Evolutionary conservation across 2,329 filamentous ascomycete species (phyloP).

Genomic region (Neonectria hederae): DNA sequence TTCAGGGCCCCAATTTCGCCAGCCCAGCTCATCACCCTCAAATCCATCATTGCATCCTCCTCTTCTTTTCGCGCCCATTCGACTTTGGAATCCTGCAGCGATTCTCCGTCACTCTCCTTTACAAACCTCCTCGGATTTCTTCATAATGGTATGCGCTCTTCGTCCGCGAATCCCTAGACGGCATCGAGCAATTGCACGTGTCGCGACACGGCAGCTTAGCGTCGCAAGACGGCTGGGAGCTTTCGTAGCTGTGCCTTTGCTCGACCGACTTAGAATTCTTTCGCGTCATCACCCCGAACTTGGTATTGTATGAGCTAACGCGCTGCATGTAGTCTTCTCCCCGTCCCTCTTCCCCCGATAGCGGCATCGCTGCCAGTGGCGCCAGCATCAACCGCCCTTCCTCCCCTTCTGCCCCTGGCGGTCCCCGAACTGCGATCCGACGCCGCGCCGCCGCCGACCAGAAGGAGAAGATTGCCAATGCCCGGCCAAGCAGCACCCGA

Average conservation of each 20-base stretch:
- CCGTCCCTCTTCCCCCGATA: slow-evolving; percentile 67
- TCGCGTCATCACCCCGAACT: background rate
- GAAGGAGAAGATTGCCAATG: slow-evolving; percentile 97
- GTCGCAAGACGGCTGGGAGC: slow-evolving; percentile 30
- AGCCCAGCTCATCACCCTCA: slow-evolving; percentile 38
- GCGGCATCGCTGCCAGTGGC: slow-evolving; percentile 70
- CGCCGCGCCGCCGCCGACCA: slow-evolving; percentile 95
- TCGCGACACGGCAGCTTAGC: slow-evolving; percentile 33
- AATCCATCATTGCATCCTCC: slow-evolving; percentile 36
- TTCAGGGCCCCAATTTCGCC: slow-evolving; percentile 44
- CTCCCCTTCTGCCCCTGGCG: slow-evolving; percentile 89
- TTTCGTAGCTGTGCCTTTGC: slow-evolving; percentile 24
- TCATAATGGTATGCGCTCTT: slow-evolving; percentile 46
- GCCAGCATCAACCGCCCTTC: slow-evolving; percentile 79
- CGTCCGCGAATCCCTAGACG: background rate
- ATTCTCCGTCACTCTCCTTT: slow-evolving; percentile 42
- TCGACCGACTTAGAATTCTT: slow-evolving; percentile 4
- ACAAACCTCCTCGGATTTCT: slow-evolving; percentile 28
- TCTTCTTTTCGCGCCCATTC: slow-evolving; percentile 38
- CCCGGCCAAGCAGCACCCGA: slow-evolving; percentile 88
- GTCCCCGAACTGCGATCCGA: slow-evolving; percentile 93
- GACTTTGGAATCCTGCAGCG: slow-evolving; percentile 48
- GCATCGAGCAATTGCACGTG: slow-evolving; percentile 31
- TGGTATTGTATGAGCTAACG: slow-evolving; percentile 16
- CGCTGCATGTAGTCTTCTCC: slow-evolving; percentile 61